Evolutionary conservation across 495 filamentous ascomycete species (phyloP).

Genomic region (Penicillium egyptiacum): DNA sequence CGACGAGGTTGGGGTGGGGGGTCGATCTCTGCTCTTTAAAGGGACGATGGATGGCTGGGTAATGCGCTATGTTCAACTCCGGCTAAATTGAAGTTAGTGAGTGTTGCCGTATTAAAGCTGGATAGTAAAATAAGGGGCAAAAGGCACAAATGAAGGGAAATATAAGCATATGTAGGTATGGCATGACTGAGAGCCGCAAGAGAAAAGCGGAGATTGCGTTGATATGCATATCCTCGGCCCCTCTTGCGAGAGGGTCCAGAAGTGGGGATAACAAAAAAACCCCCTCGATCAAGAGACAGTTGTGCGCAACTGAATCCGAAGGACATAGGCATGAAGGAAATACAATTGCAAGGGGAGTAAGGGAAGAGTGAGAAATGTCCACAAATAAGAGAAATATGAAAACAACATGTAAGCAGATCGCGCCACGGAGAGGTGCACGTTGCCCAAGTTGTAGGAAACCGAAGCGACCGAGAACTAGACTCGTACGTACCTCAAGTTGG

Average conservation of each 20-base stretch:
- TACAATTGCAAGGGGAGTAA: neutral
- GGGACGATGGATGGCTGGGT: constrained; percentile 14
- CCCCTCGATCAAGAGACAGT: neutral
- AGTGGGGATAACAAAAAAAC: neutral
- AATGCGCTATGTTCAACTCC: constrained; percentile 22
- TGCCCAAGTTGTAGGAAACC: neutral
- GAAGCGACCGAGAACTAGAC: neutral
- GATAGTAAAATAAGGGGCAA: neutral
- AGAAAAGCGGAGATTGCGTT: constrained; percentile 17
- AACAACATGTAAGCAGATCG: neutral
- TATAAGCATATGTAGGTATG: constrained; percentile 17
- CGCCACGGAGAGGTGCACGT: neutral
- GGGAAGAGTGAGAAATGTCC: neutral
- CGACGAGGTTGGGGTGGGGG: constrained; percentile 7
- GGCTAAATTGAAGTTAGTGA: constrained; percentile 15
- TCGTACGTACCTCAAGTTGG: neutral
- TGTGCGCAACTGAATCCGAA: neutral
- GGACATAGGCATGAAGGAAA: neutral
- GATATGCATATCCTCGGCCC: constrained; percentile 8
- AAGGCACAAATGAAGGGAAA: constrained; percentile 3
- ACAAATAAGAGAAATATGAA: neutral
- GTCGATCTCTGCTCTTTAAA: constrained; percentile 18
- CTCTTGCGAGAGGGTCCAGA: constrained; percentile 6
- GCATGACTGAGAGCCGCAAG: constrained; percentile 27
- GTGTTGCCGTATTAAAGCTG: neutral